phyloP scores from a whole-genome alignment of 805 yeast genomes.

The Ogataea siamensis region DNA sequence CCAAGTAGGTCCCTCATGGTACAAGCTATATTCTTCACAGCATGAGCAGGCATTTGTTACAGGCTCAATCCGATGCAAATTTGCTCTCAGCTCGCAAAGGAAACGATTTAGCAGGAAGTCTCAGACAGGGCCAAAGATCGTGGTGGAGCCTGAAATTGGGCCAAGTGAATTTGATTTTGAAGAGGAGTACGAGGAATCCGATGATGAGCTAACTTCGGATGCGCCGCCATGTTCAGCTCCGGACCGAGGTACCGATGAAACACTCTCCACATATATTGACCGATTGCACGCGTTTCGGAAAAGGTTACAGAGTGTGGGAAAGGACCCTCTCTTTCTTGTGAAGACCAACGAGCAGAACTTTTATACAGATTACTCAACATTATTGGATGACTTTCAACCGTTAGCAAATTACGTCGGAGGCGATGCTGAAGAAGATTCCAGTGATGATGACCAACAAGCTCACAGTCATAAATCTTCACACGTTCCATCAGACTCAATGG shows the following conservation, averaged over 20 bases:
- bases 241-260: constrained; percentile 7
- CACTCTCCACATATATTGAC: constrained; percentile 15
- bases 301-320: constrained; percentile 12
- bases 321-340: constrained; percentile 18
- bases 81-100: constrained; percentile 15
- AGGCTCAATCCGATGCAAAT: constrained; percentile 27
- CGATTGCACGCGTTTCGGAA: constrained; percentile 11
- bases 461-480: not conserved
- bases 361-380: constrained; percentile 17
- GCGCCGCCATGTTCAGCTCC: not conserved
- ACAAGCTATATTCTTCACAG: constrained; percentile 25
- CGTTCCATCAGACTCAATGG: constrained; percentile 7
- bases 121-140: constrained; percentile 1
- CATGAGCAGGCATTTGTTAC: constrained; percentile 28
- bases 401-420: too few species aligned
- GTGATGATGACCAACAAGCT: constrained; percentile 8
- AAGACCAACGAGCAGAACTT: constrained; percentile 23
- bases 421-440: constrained; percentile 9
- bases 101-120: constrained; percentile 1
- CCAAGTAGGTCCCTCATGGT: constrained; percentile 24
- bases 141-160: not conserved
- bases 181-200: constrained; percentile 23
- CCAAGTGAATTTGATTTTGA: constrained; percentile 14
- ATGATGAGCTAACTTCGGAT: too few species aligned
- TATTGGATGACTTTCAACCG: too few species aligned